Evolutionary conservation across 2,329 filamentous ascomycete genomes (phyloP), one percentile per base, ranked within the genome.

Genomic region (Byssochlamys sp.): DNA sequence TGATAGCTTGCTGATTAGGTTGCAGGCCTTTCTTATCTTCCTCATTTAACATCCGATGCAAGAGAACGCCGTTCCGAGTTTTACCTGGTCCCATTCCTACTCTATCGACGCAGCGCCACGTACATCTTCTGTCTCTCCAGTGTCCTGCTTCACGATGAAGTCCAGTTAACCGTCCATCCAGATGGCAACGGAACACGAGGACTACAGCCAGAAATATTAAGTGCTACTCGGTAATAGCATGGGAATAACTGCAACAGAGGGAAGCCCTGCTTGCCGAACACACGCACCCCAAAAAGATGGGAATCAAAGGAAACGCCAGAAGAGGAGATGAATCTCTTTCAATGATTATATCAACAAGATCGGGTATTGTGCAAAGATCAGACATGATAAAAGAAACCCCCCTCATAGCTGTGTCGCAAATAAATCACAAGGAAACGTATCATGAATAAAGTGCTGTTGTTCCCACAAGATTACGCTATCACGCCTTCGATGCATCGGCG

Each of bases 401-500:
- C n/a, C 39, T 45, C 39, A n/a, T 45, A 45, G 39, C 39, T 45
- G 39, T n/a, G 39, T 45, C 39, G 24, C 19, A 45, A 45, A 45
- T 45, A 45, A 19, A 4, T 19, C 39, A 19, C 39, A 45, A 45
- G 39, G 11, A 45, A 52, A 52, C 26, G 28, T 24, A 52, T 52
- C 49, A 29, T 27, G 26, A 24, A 27, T 27, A 52, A 31, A 52
- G 50, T 26, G 19, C n/a, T 45, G 5, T 19, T n/a, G 5, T 12
- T 52, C 5, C 24, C 2, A 26, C 50, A 7, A 14, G 1, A 19
- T 31, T 6, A 31, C 11, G 28, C 4, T 11, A 52, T 59, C 59
- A 67, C 28, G 63, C 57, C 53, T 72, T 72, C 5, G 69, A 66
- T 12, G 71, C 72, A 57, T 76, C 74, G 5, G 72, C 71, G 25